Evolutionary conservation across 148 eudicot genomes (phyloP).

Genomic region (Spergularia marina): DNA sequence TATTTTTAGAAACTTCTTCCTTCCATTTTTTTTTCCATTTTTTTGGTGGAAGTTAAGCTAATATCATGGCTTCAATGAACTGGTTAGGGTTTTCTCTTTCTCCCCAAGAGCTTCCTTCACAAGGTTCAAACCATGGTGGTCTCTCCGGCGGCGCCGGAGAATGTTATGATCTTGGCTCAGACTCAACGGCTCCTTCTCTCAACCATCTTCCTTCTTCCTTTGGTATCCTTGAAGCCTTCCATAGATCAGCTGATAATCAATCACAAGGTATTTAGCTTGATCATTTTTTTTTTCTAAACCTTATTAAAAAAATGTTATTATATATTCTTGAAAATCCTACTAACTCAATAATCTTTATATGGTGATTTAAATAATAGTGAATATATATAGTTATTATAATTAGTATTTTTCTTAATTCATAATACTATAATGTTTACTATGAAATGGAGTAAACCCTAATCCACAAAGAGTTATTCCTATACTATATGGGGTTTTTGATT

Average conservation of each 20-base stretch:
- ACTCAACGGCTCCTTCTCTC: constrained; percentile 12
- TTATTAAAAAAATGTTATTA: no score
- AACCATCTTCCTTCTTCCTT: constrained; percentile 48
- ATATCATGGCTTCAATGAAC: constrained; percentile 38
- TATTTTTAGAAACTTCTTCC: not conserved
- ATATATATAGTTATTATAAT: not conserved
- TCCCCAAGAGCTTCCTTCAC: constrained; percentile 45
- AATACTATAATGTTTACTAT: not conserved
- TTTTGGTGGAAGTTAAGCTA: not conserved
- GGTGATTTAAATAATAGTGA: no score
- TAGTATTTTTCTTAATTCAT: not conserved
- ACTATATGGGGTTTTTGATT: no score
- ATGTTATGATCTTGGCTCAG: constrained; percentile 43
- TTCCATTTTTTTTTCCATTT: not conserved
- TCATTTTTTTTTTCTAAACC: not conserved
- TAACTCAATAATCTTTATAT: no score
- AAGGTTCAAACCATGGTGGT: constrained; percentile 24
- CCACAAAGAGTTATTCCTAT: not conserved
- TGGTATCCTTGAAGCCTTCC: constrained; percentile 68
- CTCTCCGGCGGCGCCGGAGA: constrained; percentile 26
- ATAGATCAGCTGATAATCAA: constrained; percentile 38
- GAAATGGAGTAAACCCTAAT: not conserved
- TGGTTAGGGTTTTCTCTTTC: constrained; percentile 87
- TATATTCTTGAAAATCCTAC: no score
- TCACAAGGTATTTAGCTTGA: constrained; percentile 54